Conservation (phyloP, 2,329 filamentous ascomycete genomes). For the Zymoseptoria brevis region DNA sequence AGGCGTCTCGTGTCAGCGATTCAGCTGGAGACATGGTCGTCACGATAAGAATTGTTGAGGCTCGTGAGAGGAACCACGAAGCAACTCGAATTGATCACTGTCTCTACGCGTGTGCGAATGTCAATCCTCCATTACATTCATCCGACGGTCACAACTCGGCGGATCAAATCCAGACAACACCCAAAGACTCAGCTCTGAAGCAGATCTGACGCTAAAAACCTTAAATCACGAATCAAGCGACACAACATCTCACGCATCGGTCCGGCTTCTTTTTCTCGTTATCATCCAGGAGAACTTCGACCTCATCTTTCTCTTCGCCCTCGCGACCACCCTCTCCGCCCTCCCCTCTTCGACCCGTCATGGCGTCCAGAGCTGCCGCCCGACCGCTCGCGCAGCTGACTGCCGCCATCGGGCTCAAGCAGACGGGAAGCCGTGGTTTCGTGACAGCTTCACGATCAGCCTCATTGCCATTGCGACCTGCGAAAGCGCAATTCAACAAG, state of each 20-base stretch:
- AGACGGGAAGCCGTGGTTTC: slow-evolving; percentile 17
- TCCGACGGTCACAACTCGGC: background rate
- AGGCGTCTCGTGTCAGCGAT: background rate
- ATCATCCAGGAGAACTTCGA: background rate
- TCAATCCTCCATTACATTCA: background rate
- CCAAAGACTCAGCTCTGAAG: background rate
- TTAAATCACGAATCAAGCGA: background rate
- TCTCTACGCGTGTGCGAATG: background rate
- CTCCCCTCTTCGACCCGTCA: slow-evolving; percentile 10
- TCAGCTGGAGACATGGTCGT: background rate
- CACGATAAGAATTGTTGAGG: background rate
- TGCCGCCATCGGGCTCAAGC: slow-evolving; percentile 18
- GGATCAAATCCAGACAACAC: background rate
- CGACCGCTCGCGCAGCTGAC: slow-evolving; percentile 21
- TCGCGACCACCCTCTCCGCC: slow-evolving; percentile 1
- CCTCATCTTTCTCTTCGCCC: background rate
- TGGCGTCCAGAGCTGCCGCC: slow-evolving; percentile 21
- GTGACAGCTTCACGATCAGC: slow-evolving; percentile 12
- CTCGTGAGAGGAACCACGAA: background rate
- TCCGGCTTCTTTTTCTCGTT: background rate
- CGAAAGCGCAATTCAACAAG: slow-evolving; percentile 7
- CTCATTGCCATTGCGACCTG: slow-evolving; percentile 10
- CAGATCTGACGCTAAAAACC: background rate
- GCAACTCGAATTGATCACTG: background rate
- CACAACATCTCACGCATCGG: background rate